Evolutionary conservation across 169 alveolate genomes (phyloP).

Genomic region (Eimeria falciformis): DNA sequence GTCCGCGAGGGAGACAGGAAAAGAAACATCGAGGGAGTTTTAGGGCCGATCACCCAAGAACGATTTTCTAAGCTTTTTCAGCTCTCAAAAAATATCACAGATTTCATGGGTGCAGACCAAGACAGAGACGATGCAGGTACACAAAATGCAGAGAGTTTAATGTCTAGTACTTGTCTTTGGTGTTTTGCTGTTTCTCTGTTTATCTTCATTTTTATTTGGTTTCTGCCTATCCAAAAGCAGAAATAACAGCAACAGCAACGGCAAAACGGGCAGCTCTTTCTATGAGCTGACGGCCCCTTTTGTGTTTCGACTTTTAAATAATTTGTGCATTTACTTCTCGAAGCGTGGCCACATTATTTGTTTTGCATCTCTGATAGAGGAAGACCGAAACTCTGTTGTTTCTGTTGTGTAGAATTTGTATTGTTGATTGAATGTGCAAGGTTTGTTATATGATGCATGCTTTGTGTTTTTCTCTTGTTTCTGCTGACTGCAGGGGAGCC

Average conservation of each 20-base stretch:
- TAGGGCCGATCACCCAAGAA: slow-evolving; percentile 76
- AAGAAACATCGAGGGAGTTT: slow-evolving; percentile 77
- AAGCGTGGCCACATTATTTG: too few species aligned
- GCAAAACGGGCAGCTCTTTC: too few species aligned
- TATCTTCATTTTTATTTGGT: too few species aligned
- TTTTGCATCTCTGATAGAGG: too few species aligned
- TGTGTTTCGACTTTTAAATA: too few species aligned
- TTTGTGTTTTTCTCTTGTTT: background rate
- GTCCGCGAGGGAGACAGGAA: slow-evolving; percentile 77
- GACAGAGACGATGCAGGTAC: slow-evolving; percentile 72
- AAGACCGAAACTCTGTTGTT: too few species aligned
- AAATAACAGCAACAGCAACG: too few species aligned
- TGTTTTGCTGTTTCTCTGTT: background rate
- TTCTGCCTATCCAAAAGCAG: too few species aligned
- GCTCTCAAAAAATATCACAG: slow-evolving; percentile 78
- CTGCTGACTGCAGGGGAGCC: slow-evolving; percentile 76
- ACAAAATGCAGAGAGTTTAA: background rate
- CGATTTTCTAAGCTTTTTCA: slow-evolving; percentile 65
- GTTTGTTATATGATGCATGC: background rate
- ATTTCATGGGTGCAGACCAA: slow-evolving; percentile 73
- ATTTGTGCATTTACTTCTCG: too few species aligned
- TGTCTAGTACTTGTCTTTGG: background rate
- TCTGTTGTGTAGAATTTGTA: too few species aligned
- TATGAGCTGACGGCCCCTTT: too few species aligned
- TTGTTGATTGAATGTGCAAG: too few species aligned